Conservation (phyloP, 495 filamentous ascomycete species). For the Lindgomyces ingoldianus region DNA sequence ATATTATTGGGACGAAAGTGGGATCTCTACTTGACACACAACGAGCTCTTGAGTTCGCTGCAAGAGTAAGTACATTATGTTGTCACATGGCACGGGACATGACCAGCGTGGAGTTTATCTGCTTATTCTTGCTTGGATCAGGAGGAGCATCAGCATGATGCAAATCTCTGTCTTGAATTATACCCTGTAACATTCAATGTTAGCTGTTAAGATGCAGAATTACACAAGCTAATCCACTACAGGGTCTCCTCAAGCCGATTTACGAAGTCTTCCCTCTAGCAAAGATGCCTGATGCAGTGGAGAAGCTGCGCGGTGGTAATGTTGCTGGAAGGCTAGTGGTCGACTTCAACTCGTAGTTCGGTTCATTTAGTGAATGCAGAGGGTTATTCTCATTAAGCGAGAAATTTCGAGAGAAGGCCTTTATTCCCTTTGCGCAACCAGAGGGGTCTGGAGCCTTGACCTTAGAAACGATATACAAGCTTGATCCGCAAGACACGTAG, state of each 20-base stretch:
- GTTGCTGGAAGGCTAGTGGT: slow-evolving; percentile 55
- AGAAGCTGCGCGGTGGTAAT: slow-evolving; percentile 46
- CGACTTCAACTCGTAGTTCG: slow-evolving; percentile 49
- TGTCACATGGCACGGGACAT: too few species aligned
- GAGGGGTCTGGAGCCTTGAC: too few species aligned
- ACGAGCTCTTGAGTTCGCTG: slow-evolving; percentile 51
- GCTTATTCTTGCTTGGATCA: too few species aligned
- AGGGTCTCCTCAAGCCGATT: slow-evolving; percentile 47
- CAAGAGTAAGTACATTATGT: slow-evolving; percentile 33
- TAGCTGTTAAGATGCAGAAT: not conserved
- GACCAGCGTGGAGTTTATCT: too few species aligned
- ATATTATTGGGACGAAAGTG: slow-evolving; percentile 52
- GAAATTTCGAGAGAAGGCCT: too few species aligned
- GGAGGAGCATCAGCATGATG: too few species aligned
- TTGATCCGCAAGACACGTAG: too few species aligned
- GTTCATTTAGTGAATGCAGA: too few species aligned
- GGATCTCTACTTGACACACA: slow-evolving; percentile 52
- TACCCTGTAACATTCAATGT: not conserved
- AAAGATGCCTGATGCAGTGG: slow-evolving; percentile 42
- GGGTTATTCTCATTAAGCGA: too few species aligned
- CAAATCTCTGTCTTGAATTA: not conserved
- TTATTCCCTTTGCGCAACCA: too few species aligned
- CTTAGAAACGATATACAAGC: too few species aligned
- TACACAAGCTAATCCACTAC: not conserved
- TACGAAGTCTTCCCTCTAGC: slow-evolving; percentile 40